These are phyloP conservation scores for Lithohypha guttulata DNA, from an alignment of 2,329 filamentous ascomycete species.

Conservation along the genomic window DNA sequence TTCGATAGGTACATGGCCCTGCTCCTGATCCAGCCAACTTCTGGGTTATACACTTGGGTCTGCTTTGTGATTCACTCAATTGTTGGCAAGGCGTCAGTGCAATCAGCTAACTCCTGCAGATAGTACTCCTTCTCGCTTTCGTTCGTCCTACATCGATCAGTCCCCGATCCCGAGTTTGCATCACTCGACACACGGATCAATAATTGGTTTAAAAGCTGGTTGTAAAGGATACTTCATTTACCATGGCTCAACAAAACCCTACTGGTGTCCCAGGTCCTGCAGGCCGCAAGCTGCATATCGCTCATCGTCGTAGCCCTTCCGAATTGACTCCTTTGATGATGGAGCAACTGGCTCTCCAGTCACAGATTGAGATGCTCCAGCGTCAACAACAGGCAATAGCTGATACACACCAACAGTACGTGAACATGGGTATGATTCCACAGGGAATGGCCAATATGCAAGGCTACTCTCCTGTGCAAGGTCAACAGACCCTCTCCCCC, in stretches of 20 bases:
- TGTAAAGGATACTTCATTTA: not conserved
- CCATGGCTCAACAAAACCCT: slow-evolving; percentile 58
- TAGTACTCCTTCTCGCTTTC: too few species aligned
- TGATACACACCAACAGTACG: slow-evolving; percentile 91
- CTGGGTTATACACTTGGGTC: too few species aligned
- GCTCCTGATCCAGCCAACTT: too few species aligned
- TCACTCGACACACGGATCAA: too few species aligned
- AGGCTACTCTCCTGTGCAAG: slow-evolving; percentile 67
- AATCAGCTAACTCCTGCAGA: too few species aligned
- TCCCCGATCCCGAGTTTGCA: too few species aligned
- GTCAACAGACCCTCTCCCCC: slow-evolving; percentile 59
- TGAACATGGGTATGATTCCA: slow-evolving; percentile 91
- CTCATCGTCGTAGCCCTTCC: slow-evolving; percentile 90
- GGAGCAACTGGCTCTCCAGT: slow-evolving; percentile 95
- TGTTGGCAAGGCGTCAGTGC: too few species aligned
- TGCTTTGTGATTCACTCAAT: too few species aligned
- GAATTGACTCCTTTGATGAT: slow-evolving; percentile 97
- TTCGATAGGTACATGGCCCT: too few species aligned
- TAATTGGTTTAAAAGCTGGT: slow-evolving; percentile 7
- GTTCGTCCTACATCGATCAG: too few species aligned
- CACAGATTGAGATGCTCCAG: slow-evolving; percentile 94
- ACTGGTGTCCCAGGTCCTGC: slow-evolving; percentile 54
- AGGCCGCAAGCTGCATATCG: slow-evolving; percentile 90
- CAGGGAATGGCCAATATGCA: slow-evolving; percentile 64
- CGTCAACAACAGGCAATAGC: slow-evolving; percentile 97